A percentile compares a stretch with the other conserved stretches of the same genome.
Evolutionary conservation across 257 asterid species (phyloP).

Genomic region (Solanum stenotomum): DNA sequence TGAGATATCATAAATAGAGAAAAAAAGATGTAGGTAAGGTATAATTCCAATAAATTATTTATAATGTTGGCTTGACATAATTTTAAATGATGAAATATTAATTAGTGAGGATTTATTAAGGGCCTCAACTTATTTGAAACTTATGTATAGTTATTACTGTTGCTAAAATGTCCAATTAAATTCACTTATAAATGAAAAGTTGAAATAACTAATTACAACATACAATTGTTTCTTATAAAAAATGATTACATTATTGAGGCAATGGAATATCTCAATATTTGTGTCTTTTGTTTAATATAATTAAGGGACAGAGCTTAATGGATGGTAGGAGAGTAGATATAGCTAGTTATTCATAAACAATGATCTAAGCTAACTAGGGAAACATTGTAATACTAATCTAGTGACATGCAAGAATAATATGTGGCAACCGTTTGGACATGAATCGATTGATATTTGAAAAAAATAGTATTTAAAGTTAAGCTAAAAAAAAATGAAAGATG

Average conservation of each 20-base stretch:
- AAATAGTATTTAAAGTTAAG: background rate
- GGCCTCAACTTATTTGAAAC: background rate
- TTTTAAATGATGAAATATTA: background rate
- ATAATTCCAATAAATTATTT: background rate
- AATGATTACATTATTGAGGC: background rate
- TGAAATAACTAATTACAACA: background rate
- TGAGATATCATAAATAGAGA: too few relatives aligned
- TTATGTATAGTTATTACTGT: background rate
- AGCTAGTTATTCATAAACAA: background rate
- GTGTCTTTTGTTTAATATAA: background rate
- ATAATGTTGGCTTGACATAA: background rate
- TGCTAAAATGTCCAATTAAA: background rate
- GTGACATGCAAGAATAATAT: background rate
- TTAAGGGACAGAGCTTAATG: background rate
- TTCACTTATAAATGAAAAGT: background rate
- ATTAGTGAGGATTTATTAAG: background rate
- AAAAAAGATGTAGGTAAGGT: too few relatives aligned
- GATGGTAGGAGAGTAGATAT: background rate
- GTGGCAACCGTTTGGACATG: background rate
- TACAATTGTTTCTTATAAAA: background rate
- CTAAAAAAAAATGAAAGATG: background rate
- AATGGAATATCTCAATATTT: background rate
- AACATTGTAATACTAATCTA: background rate
- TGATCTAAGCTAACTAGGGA: background rate
- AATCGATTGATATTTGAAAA: background rate